phyloP scores from a whole-genome alignment of 1,284 basidiomycete species.

The Rugosomyces carneus region DNA sequence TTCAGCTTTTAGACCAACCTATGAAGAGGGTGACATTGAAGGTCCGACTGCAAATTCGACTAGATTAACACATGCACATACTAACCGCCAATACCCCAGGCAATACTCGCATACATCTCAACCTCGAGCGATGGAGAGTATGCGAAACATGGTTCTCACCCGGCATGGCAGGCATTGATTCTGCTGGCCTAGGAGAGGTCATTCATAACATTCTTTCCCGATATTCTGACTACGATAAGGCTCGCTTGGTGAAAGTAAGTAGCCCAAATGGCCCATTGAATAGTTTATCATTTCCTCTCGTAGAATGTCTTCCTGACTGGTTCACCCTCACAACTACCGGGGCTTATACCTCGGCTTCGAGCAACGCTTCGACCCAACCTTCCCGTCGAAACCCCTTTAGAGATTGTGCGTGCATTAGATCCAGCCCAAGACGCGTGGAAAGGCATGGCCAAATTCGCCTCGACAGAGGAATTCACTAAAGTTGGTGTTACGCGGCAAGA shows the following conservation, averaged over 20 bases:
- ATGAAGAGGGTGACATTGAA: constrained; percentile 66
- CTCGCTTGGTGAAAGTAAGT: constrained; percentile 50
- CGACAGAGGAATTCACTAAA: constrained; percentile 50
- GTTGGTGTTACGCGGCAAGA: constrained; percentile 69
- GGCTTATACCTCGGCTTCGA: constrained; percentile 65
- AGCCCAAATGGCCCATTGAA: background rate
- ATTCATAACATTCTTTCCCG: constrained; percentile 82
- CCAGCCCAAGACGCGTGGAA: constrained; percentile 81
- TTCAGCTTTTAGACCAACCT: constrained; percentile 74
- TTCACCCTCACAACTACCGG: constrained; percentile 70
- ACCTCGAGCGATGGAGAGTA: constrained; percentile 89
- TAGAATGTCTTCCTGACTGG: constrained; percentile 94
- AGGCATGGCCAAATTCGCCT: constrained; percentile 85
- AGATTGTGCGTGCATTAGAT: constrained; percentile 58
- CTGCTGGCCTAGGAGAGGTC: constrained; percentile 90
- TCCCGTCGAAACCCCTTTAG: constrained; percentile 70
- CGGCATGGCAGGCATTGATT: constrained; percentile 90
- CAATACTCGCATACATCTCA: constrained; percentile 79
- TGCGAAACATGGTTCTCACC: constrained; percentile 95
- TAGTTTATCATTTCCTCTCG: background rate
- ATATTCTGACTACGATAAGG: constrained; percentile 66
- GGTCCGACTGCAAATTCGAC: constrained; percentile 30
- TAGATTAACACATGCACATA: constrained; percentile 8
- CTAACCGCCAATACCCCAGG: constrained; percentile 28
- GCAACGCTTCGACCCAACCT: constrained; percentile 73